Evolutionary conservation across 2,329 filamentous ascomycete genomes (phyloP), one percentile per base, ranked within the genome.

Genomic region (Xylariaceae sp.): DNA sequence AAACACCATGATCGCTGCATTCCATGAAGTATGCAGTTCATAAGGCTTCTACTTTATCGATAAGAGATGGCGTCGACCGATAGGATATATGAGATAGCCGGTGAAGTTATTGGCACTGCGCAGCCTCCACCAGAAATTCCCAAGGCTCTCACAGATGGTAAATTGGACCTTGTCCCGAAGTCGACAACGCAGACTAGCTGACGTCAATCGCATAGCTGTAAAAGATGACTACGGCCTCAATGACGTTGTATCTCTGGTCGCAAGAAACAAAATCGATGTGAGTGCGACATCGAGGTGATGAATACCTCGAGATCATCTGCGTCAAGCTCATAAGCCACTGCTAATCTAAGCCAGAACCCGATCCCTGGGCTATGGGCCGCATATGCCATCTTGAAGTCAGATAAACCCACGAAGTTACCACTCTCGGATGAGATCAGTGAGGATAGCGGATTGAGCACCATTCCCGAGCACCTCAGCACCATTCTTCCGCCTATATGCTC

Each of bases 401-500:
- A 15, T 9, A 37, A 42, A 11, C 7, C 38, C 26, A 19, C 9
- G 6, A 8, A 34, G 15, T 24, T 13, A 17, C 8, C 33, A n/a
- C 6, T n/a, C 15, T n/a, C 16, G 6, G 16, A n/a, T n/a, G 30
- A 52, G 30, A 68, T 41, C 29, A 64, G 66, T 0, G 33, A 53
- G 34, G 67, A 41, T 26, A 63, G 66, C 0, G 12, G 3, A 38
- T 22, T 13, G 47, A 34, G 32, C 11, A 24, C 46, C 13, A 38
- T 49, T 18, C n/a, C 38, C 17, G 17, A 39, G 4, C 36, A 55
- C 63, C 16, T 69, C 57, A 7, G 71, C 46, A 2, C 69, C 46
- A 41, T 54, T 11, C 55, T 55, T 18, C 31, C 49, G 6, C 56
- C 56, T 3, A 12, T 54, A 9, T 54, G 52, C 34, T 41, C 50